Evolutionary conservation across 495 filamentous ascomycete species (phyloP), one percentile per base, ranked within the genome.

Genomic region (Physcia stellaris): DNA sequence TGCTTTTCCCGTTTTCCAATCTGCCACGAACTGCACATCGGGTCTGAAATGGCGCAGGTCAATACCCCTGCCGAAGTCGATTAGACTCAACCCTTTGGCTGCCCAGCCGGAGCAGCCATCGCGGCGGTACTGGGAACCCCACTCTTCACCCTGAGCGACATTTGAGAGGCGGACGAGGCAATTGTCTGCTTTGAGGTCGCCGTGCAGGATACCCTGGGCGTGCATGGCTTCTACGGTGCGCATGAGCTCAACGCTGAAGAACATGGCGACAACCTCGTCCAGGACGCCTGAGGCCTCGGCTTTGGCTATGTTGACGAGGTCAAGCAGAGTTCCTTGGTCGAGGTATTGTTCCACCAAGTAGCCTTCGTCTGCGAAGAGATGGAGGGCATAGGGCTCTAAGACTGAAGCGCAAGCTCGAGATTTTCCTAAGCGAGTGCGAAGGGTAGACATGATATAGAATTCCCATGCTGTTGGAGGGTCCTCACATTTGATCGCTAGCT

Each of bases 181-280:
- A 55, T 98, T 98, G 55, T 98, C 90, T 1, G 80, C 75, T 58
- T 98, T 98, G 47, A 98, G 66, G 50, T 98, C 90, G 32, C 90
- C 92, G 54, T 98, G 90, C 19, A 94, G 64, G 45, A 98, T 71
- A 6, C 73, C 71, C 41, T 78, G 77, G 2, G 73, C 50, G 60
- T 98, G 90, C 38, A 96, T 66, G 0, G 76, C 77, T 62, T 98
- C 88, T 16, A 94, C 66, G 1, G 86, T 93, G 30, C 90, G 80
- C 43, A 96, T 68, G 21, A 98, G 73, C 57, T 98, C 90, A 42
- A 96, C 66, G 16, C 81, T 70, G 60, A 95, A 90, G 66, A 95
- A 96, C 84, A 96, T 95, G 35, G 78, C 82, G 0, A 96, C 62
- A 20, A 61, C 60, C 58, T 98, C 90, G 43, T 96, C 90, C 64